These are phyloP conservation scores for Abrus precatorius DNA, from an alignment of 306 rosid species.

Conservation along the genomic window DNA sequence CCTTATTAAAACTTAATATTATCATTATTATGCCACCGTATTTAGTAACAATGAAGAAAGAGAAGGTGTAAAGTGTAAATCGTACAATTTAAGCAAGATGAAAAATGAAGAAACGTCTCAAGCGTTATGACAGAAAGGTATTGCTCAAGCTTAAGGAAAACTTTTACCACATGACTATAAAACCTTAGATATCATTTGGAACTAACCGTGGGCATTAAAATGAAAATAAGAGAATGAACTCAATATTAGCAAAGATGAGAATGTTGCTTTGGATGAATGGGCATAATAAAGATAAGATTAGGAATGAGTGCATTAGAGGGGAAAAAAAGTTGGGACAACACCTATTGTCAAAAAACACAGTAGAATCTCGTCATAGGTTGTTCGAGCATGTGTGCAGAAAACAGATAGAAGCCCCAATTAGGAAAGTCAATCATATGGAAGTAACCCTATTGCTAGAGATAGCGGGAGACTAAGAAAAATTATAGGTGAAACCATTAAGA, in stretches of 20 bases:
- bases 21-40: not conserved
- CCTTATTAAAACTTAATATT: conserved; percentile 1
- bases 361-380: not conserved
- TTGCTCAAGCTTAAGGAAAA: not conserved
- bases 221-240: not conserved
- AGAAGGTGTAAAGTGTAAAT: not conserved
- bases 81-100: not conserved
- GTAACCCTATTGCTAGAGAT: not conserved
- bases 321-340: not conserved
- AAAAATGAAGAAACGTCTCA: not conserved
- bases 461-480: not conserved
- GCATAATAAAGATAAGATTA: not conserved
- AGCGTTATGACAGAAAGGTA: not conserved
- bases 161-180: not conserved
- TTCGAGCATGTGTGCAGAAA: not conserved
- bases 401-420: not conserved
- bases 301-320: not conserved
- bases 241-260: not conserved
- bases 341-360: not conserved
- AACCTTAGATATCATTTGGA: not conserved
- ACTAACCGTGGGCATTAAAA: not conserved
- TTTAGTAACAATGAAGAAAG: not conserved
- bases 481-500: too few species aligned
- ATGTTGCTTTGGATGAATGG: not conserved
- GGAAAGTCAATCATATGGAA: not conserved